Conservation (phyloP, 2,329 filamentous ascomycete species). For the Thyridium curvatum region DNA sequence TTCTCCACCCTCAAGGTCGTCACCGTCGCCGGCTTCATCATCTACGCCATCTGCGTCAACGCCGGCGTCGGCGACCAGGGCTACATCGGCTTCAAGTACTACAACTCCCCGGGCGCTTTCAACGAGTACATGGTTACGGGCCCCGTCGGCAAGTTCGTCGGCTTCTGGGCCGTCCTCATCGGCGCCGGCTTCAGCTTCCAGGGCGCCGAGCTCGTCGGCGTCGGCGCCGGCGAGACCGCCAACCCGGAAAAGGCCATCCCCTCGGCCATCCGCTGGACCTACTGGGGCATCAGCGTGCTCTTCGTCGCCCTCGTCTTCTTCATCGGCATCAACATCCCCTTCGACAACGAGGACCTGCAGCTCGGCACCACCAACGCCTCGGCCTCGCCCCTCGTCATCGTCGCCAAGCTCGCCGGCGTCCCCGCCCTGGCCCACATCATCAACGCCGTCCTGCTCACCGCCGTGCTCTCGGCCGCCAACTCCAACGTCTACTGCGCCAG, state of each 20-base stretch:
- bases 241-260: constrained; percentile 70
- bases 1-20: constrained; percentile 72
- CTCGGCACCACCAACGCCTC: constrained; percentile 49
- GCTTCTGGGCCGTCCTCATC: constrained; percentile 63
- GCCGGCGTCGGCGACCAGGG: constrained; percentile 63
- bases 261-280: constrained; percentile 65
- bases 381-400: constrained; percentile 60
- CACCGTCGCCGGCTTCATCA: constrained; percentile 68
- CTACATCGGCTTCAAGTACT: constrained; percentile 70
- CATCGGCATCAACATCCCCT: constrained; percentile 55
- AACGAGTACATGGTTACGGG: constrained; percentile 46
- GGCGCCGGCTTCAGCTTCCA: constrained; percentile 66
- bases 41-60: constrained; percentile 70
- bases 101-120: constrained; percentile 63
- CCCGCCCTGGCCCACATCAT: constrained; percentile 60
- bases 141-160: constrained; percentile 47
- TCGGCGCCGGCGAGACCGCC: constrained; percentile 71
- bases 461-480: constrained; percentile 72
- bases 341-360: constrained; percentile 46
- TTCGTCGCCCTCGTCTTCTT: constrained; percentile 63
- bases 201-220: constrained; percentile 69
- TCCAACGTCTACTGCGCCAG: constrained; percentile 70
- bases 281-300: constrained; percentile 66
- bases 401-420: constrained; percentile 56
- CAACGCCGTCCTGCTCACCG: constrained; percentile 72